A percentile compares a stretch with the other conserved stretches of the same genome.
These are phyloP conservation scores for Hyaloperonospora arabidopsidis DNA, from an alignment of 352 stramenopile species.

Conservation along the genomic window DNA sequence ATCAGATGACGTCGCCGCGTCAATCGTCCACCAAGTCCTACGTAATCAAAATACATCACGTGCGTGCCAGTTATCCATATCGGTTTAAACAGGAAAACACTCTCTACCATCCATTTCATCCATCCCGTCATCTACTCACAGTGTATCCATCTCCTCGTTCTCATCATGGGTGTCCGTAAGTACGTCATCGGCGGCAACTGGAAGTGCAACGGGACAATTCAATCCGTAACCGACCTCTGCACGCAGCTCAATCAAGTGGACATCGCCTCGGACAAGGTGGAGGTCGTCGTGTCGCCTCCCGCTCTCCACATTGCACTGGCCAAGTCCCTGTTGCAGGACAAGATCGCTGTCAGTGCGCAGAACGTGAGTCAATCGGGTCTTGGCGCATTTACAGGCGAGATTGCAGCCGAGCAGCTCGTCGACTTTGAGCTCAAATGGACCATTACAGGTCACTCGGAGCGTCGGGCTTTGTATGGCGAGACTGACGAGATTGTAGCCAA, in stretches of 20 bases:
- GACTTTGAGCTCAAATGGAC: constrained; percentile 51
- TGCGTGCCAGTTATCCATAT: too few relatives aligned
- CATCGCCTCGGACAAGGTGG: constrained; percentile 51
- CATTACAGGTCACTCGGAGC: constrained; percentile 85
- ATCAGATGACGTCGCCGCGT: too few relatives aligned
- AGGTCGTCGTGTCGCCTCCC: constrained; percentile 68
- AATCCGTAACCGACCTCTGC: constrained; percentile 80
- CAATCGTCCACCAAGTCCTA: too few relatives aligned
- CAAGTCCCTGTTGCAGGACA: constrained; percentile 45
- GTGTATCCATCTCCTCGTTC: not conserved
- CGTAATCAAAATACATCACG: too few relatives aligned
- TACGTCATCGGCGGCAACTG: constrained; percentile 45
- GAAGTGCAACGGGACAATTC: constrained; percentile 66
- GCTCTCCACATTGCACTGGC: constrained; percentile 48
- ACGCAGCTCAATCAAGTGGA: constrained; percentile 75
- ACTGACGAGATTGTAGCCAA: constrained; percentile 86
- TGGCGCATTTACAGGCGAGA: constrained; percentile 89
- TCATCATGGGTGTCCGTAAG: constrained; percentile 25
- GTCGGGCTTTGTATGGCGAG: constrained; percentile 78
- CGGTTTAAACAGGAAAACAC: too few relatives aligned
- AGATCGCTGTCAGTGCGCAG: constrained; percentile 68
- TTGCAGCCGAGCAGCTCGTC: constrained; percentile 86
- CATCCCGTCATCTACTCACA: too few relatives aligned
- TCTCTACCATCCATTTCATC: too few relatives aligned
- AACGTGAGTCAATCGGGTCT: constrained; percentile 79